These are phyloP conservation scores for Xylariaceae sp. DNA, from an alignment of 2,329 filamentous ascomycete genomes.

Conservation along the genomic window DNA sequence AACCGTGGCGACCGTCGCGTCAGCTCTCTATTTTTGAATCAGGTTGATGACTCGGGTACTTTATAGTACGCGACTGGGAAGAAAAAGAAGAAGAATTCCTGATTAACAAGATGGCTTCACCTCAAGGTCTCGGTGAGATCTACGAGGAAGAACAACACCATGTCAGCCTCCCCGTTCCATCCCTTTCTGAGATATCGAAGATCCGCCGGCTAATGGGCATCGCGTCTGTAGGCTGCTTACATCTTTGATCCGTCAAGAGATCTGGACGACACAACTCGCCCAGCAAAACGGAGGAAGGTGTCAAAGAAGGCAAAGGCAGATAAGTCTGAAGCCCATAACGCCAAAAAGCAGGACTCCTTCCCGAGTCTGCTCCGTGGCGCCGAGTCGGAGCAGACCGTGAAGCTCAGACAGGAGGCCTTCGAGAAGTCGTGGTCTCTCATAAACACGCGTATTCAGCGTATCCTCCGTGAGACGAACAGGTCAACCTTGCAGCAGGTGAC, in stretches of 20 bases:
- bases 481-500: constrained; percentile 55
- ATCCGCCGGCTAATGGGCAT: constrained; percentile 14
- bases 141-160: constrained; percentile 32
- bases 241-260: constrained; percentile 52
- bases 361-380: constrained; percentile 49
- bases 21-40: neutral
- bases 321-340: constrained; percentile 16
- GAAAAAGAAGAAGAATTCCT: neutral
- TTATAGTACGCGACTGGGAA: neutral
- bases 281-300: constrained; percentile 54
- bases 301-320: constrained; percentile 37
- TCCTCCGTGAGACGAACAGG: constrained; percentile 56
- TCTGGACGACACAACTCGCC: constrained; percentile 33
- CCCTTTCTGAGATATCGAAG: neutral
- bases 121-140: constrained; percentile 19
- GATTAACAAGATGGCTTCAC: constrained; percentile 23
- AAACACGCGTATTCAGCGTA: constrained; percentile 57
- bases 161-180: constrained; percentile 15
- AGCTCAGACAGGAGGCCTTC: constrained; percentile 55
- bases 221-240: constrained; percentile 49
- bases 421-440: constrained; percentile 59
- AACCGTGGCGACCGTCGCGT: neutral
- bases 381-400: constrained; percentile 46
- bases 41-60: neutral
- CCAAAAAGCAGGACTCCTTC: constrained; percentile 34